phyloP scores from a whole-genome alignment of 2,329 filamentous ascomycete genomes.

The Oidium heveae region DNA sequence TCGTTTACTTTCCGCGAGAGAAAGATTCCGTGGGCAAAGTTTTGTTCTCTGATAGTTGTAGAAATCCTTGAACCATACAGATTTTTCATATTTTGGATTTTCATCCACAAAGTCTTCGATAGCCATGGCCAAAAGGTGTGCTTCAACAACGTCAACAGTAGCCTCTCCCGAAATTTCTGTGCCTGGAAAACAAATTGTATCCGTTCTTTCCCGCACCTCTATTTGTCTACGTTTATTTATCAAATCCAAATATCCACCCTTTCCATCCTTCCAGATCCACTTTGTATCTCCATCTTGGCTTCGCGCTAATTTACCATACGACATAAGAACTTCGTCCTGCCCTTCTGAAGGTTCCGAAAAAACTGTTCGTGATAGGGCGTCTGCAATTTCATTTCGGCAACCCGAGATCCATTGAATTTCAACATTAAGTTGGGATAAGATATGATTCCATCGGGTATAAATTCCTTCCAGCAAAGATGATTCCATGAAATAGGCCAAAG shows the following conservation, averaged over 20 bases:
- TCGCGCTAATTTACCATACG: background rate
- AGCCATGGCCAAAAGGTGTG: background rate
- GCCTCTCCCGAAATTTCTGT: background rate
- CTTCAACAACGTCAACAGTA: background rate
- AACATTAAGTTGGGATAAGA: background rate
- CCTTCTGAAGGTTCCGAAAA: background rate
- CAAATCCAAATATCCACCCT: background rate
- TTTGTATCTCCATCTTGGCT: background rate
- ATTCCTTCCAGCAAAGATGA: too few species aligned
- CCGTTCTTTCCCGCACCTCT: background rate
- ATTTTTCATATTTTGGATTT: too few species aligned
- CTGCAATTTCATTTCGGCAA: background rate
- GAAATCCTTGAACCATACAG: too few species aligned
- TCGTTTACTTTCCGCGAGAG: too few species aligned
- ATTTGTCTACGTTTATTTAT: background rate
- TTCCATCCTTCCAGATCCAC: slow-evolving; percentile 1
- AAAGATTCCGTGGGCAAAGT: too few species aligned
- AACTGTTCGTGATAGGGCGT: background rate
- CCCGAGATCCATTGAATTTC: background rate
- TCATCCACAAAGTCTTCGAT: background rate
- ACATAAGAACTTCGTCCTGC: background rate
- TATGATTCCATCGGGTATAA: background rate
- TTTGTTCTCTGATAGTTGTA: too few species aligned
- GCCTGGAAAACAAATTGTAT: background rate
- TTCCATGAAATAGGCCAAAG: too few species aligned